Evolutionary conservation across 2,329 filamentous ascomycete species (phyloP).

Genomic region (Fusarium proliferatum): DNA sequence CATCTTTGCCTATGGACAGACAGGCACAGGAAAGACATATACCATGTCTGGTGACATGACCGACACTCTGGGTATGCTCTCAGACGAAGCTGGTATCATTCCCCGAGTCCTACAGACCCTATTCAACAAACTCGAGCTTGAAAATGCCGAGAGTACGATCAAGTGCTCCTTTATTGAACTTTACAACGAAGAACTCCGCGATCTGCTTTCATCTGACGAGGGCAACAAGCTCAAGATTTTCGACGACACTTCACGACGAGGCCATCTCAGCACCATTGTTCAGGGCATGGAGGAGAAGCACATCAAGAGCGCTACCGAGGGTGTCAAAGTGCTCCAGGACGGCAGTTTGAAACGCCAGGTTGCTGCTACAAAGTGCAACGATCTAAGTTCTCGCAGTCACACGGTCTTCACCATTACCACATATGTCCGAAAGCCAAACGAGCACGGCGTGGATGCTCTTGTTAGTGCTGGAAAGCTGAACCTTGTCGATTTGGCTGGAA

Average conservation of each 20-base stretch:
- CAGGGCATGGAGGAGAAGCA: conserved; percentile 98
- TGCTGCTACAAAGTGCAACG: conserved; percentile 99
- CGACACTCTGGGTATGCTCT: conserved; percentile 84
- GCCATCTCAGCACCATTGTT: conserved; percentile 86
- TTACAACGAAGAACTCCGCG: conserved; percentile 96
- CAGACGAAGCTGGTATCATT: conserved; percentile 94
- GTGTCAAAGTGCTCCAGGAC: conserved; percentile 87
- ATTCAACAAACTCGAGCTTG: conserved; percentile 84
- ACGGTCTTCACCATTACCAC: conserved; percentile 97
- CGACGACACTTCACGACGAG: conserved; percentile 88
- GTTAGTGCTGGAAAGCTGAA: conserved; percentile 94
- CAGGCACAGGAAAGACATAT: conserved; percentile 97
- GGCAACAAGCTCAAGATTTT: conserved; percentile 91
- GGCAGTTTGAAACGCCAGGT: conserved; percentile 96
- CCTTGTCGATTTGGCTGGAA: conserved; percentile 94
- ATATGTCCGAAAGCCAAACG: conserved; percentile 82
- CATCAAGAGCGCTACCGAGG: conserved; percentile 85
- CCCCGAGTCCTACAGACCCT: conserved; percentile 88
- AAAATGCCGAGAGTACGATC: conserved; percentile 85
- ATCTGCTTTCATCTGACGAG: conserved; percentile 86
- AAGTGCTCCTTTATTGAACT: conserved; percentile 99
- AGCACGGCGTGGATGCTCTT: conserved; percentile 89
- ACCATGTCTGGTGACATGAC: conserved; percentile 99
- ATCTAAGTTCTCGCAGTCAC: conserved; percentile 95
- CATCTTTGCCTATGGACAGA: conserved; percentile 98